A percentile compares a stretch with the other conserved stretches of the same genome.
phyloP scores from a whole-genome alignment of 2,329 filamentous ascomycete species.

The Chrysoporthe deuterocubensis region DNA sequence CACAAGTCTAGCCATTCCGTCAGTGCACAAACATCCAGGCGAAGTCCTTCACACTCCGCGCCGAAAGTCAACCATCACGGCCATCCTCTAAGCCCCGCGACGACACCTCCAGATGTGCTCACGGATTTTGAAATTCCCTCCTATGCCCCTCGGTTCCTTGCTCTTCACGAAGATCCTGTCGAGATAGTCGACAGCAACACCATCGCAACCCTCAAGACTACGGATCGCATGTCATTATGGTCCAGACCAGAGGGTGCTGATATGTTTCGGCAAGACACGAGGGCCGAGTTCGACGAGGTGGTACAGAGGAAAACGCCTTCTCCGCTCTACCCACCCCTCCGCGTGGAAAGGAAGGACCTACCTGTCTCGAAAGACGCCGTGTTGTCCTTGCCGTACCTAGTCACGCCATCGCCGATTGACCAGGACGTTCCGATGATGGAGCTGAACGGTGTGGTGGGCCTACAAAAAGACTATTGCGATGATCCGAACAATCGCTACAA shows the following conservation, averaged over 20 bases:
- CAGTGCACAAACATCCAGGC: slow-evolving; percentile 68
- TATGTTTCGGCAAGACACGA: slow-evolving; percentile 69
- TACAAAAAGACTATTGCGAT: slow-evolving; percentile 73
- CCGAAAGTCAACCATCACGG: slow-evolving; percentile 56
- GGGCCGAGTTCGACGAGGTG: slow-evolving; percentile 67
- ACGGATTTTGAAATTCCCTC: slow-evolving; percentile 69
- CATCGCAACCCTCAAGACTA: slow-evolving; percentile 75
- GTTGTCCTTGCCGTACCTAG: slow-evolving; percentile 73
- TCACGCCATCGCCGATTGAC: slow-evolving; percentile 53
- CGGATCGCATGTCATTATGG: slow-evolving; percentile 78
- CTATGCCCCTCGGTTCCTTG: slow-evolving; percentile 71
- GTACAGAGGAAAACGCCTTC: slow-evolving; percentile 53
- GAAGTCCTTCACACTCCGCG: slow-evolving; percentile 68
- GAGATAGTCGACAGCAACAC: slow-evolving; percentile 72
- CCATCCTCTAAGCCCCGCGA: slow-evolving; percentile 75
- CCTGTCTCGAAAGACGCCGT: slow-evolving; percentile 52
- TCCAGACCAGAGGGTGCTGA: slow-evolving; percentile 66
- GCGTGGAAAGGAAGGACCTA: slow-evolving; percentile 58
- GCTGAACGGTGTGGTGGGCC: slow-evolving; percentile 77
- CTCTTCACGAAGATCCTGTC: slow-evolving; percentile 69
- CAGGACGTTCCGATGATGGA: slow-evolving; percentile 67
- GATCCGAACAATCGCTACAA: slow-evolving; percentile 70
- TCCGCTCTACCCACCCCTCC: slow-evolving; percentile 47
- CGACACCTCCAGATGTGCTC: slow-evolving; percentile 68
- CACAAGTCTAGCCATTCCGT: slow-evolving; percentile 81